Evolutionary conservation across 2,329 filamentous ascomycete species (phyloP).

Genomic region (Penicillium janthinellum): DNA sequence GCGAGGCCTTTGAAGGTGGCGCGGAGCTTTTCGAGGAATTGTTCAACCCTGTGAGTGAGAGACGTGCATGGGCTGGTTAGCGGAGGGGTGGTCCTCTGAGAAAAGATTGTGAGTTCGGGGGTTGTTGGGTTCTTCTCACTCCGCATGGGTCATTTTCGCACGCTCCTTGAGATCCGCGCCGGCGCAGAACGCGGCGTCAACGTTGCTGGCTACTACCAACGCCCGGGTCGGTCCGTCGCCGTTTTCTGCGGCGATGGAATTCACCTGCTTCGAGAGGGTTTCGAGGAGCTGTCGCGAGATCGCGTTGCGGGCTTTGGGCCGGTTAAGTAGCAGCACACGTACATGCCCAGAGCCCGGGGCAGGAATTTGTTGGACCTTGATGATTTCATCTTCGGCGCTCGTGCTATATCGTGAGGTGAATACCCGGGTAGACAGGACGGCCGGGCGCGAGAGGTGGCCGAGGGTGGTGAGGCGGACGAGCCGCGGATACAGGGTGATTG

Average conservation of each 20-base stretch:
- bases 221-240: slow-evolving; percentile 69
- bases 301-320: slow-evolving; percentile 83
- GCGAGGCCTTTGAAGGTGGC: slow-evolving; percentile 73
- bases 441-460: slow-evolving; percentile 17
- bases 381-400: slow-evolving; percentile 35
- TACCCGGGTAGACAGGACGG: slow-evolving; percentile 28
- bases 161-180: slow-evolving; percentile 94
- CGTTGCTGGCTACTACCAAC: slow-evolving; percentile 78
- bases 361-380: slow-evolving; percentile 74
- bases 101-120: neutral
- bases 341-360: slow-evolving; percentile 81
- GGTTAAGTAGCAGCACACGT: slow-evolving; percentile 83
- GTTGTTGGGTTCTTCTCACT: slow-evolving; percentile 59
- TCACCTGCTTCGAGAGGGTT: slow-evolving; percentile 70
- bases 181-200: slow-evolving; percentile 88
- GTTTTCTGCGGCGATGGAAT: slow-evolving; percentile 65
- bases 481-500: slow-evolving; percentile 36
- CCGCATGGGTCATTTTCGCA: slow-evolving; percentile 70
- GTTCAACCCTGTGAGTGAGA: slow-evolving; percentile 62
- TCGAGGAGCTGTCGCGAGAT: slow-evolving; percentile 78
- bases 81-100: no score
- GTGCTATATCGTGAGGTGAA: slow-evolving; percentile 40
- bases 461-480: slow-evolving; percentile 30
- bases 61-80: neutral
- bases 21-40: slow-evolving; percentile 78